A percentile compares a stretch with the other conserved stretches of the same genome.
These are phyloP conservation scores for Mycena leptocephala DNA, from an alignment of 768 basidiomycete genomes.

Conservation along the genomic window DNA sequence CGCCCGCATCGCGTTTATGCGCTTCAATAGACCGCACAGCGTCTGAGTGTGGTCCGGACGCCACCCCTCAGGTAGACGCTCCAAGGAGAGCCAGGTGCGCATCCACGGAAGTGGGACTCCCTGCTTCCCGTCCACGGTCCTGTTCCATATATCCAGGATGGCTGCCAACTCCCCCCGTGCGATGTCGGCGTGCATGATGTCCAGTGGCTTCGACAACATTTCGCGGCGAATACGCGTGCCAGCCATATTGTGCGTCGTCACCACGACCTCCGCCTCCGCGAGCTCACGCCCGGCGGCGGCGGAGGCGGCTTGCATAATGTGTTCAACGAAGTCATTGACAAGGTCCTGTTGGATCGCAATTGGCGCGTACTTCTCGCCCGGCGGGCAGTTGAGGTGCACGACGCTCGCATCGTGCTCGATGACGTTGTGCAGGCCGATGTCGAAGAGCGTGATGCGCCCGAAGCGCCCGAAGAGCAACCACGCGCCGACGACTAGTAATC, in stretches of 20 bases:
- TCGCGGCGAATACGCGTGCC: conserved; percentile 70
- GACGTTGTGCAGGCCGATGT: too few relatives aligned
- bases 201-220: conserved; percentile 56
- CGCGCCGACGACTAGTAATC: too few relatives aligned
- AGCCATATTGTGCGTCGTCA: conserved; percentile 62
- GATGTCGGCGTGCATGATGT: conserved; percentile 68
- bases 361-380: conserved; percentile 63
- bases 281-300: conserved; percentile 37
- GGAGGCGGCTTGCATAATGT: conserved; percentile 38
- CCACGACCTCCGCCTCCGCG: too few relatives aligned
- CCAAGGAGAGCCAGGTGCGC: conserved; percentile 67
- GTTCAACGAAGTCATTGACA: conserved; percentile 54
- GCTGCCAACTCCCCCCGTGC: conserved; percentile 80
- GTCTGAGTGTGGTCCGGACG: conserved; percentile 55
- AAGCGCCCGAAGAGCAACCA: too few relatives aligned
- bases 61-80: conserved; percentile 67
- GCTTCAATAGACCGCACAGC: conserved; percentile 52
- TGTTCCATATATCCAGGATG: conserved; percentile 71
- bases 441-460: too few relatives aligned
- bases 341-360: conserved; percentile 52
- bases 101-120: conserved; percentile 66
- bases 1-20: conserved; percentile 47
- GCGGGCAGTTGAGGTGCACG: conserved; percentile 65
- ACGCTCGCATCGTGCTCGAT: conserved; percentile 77
- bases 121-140: conserved; percentile 49